These are phyloP conservation scores for Magnolia kwangsiensis DNA, from an alignment of 164 flowering plant species.

Conservation along the genomic window DNA sequence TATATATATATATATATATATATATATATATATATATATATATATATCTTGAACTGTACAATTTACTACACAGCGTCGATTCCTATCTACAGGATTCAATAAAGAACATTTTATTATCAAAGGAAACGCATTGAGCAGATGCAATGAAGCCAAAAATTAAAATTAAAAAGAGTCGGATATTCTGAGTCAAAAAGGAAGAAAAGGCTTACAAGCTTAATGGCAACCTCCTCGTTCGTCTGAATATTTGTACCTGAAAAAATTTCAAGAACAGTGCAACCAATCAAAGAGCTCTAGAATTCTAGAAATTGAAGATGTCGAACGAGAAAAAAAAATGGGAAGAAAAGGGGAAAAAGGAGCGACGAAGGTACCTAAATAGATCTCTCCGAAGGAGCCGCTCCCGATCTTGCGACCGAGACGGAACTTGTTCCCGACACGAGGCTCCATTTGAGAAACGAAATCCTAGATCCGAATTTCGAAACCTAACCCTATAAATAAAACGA, in stretches of 20 bases:
- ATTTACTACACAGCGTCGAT: too few relatives aligned
- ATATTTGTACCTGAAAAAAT: constrained; percentile 61
- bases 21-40: too few relatives aligned
- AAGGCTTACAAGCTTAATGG: constrained; percentile 80
- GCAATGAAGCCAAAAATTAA: not conserved
- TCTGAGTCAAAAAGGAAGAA: not conserved
- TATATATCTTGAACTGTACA: too few relatives aligned
- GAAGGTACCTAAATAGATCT: constrained; percentile 72
- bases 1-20: too few relatives aligned
- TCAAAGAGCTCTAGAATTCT: not conserved
- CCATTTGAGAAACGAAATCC: constrained; percentile 37
- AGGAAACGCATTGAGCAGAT: not conserved
- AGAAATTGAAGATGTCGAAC: not conserved
- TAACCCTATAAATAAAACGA: not conserved
- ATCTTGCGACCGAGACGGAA: constrained; percentile 83
- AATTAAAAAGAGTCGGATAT: not conserved
- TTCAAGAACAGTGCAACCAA: not conserved
- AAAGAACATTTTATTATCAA: too few relatives aligned
- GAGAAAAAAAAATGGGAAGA: not conserved
- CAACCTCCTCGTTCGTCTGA: constrained; percentile 89
- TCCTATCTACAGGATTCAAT: too few relatives aligned
- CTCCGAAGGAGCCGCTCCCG: constrained; percentile 93
- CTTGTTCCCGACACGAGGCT: constrained; percentile 86
- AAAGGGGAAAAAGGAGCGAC: constrained; percentile 10
- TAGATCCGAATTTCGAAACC: not conserved